Base-by-base conservation (phyloP, 805 yeast species). In the Grigorovia yakushimaensis region DNA sequence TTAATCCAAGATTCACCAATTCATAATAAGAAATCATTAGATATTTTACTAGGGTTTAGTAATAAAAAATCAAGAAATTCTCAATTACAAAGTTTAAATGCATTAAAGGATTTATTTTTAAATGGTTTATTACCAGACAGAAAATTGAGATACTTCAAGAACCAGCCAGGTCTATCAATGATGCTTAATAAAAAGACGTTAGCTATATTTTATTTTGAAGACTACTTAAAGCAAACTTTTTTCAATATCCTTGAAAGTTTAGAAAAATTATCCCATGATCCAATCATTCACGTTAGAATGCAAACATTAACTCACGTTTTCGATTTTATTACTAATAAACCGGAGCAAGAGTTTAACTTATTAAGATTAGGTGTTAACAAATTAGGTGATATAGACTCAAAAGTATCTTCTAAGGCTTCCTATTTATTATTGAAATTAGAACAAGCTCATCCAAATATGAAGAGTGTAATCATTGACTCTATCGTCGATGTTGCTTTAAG, bases 391-490 rank as follows among this genome's bases (percentile, higher is more conserved):
- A 76, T 77, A 41, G 96, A 91, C 52, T 84, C 86, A 52, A 88
- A 88, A 62, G 96, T 93, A 5, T 79, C 94, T 1, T 84, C 98
- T 0, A 86, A 86, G 60, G 79, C 95, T 1, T 88, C 97, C 5
- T 87, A 78, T 64, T 81, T 82, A 53, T 69, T 93, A 42, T 72
- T 89, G 53, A 82, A 83, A 57, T 68, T 88, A 39, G 85, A 93
- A 64, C 95, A 87, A 64, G 83, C 81, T 4, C 98, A 93, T 64
- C 98, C 98, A 18, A 93, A 93, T 44, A 93, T 93, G 98, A 91
- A 88, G 65, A 69, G 77, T 46, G 79, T 91, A 48, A 73, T 93
- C 38, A 76, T 83, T 39, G 87, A 87, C 51, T 72, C 93, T 5
- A 83, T 91, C 37, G 77, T 85, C 44, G 98, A 93, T 63, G 75